Evolutionary conservation across 148 eudicot genomes (phyloP), one percentile per base, ranked within the genome.

Genomic region (Tetragonia tetragonoides): DNA sequence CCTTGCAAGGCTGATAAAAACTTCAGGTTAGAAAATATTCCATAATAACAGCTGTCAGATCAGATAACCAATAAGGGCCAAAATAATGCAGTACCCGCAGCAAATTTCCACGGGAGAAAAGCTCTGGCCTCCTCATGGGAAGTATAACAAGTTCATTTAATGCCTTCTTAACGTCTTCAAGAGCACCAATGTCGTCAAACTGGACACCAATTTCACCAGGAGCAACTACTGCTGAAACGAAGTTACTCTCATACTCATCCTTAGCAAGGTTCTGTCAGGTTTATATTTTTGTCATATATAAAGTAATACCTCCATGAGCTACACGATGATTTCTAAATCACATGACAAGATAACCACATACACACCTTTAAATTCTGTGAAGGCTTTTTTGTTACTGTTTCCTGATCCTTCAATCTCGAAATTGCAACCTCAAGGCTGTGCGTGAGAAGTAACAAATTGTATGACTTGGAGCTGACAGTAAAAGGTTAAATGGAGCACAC

Each of bases 41-140:
- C 59, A 57, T 66, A 73, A 73, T 18, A 23, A 70, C 15, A 11
- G 16, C 53, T 53, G 1, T 69, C 8, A 54, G 4, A 44, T 69
- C 8, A 54, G 4, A 44, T 18, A 76, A 72, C 66, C 63, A 73
- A 42, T 4, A 59, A 76, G 38, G 24, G 17, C 44, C 44, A 16
- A 64, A 17, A 75, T 56, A 28, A 70, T 4, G 68, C 77, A 72
- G 64, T 94, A 95, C 99, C 94, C 99, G 87, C 79, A 95, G 85
- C 82, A 95, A 71, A 90, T 95, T 95, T 81, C 99, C 99, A 81
- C 76, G 92, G 53, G 97, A 75, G 75, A 95, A 95, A 75, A 95
- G 97, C 89, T 93, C 99, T 7, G 99, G 99, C 83, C 98, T 89
- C 74, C 87, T 88, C 99, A 95, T 95, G 59, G 99, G 99, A 77